These are phyloP conservation scores for Hygrophila difformis DNA, from an alignment of 257 asterid genomes.

Conservation along the genomic window DNA sequence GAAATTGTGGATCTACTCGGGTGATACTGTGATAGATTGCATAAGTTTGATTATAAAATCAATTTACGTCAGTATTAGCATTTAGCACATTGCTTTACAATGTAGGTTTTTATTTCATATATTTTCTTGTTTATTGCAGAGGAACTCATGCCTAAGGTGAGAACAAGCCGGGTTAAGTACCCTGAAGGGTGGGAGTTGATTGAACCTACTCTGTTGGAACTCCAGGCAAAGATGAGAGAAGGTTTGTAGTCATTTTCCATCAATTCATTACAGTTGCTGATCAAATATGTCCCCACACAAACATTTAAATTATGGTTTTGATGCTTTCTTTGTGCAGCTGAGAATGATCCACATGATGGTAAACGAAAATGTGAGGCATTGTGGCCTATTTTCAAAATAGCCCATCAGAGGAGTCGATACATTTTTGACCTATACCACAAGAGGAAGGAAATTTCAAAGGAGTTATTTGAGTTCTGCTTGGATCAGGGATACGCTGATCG, in stretches of 20 bases:
- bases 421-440: constrained; percentile 62
- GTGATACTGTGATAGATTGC: too few species aligned
- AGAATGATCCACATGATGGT: constrained; percentile 78
- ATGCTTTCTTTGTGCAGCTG: constrained; percentile 38
- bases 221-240: constrained; percentile 93
- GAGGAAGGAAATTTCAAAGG: constrained; percentile 86
- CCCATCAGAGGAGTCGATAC: constrained; percentile 90
- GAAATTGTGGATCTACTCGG: too few species aligned
- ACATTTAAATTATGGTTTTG: too few species aligned
- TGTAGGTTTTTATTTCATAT: too few species aligned
- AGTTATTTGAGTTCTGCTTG: too few species aligned
- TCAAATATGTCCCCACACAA: too few species aligned
- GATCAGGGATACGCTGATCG: constrained; percentile 94
- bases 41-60: too few species aligned
- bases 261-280: not conserved
- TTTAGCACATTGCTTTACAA: too few species aligned
- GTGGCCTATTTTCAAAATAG: constrained; percentile 94
- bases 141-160: constrained; percentile 79
- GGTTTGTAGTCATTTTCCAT: constrained; percentile 24
- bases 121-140: too few species aligned
- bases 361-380: constrained; percentile 76
- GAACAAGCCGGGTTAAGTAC: constrained; percentile 66
- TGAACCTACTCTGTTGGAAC: constrained; percentile 78
- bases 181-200: constrained; percentile 95
- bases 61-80: too few species aligned